Evolutionary conservation across 768 basidiomycete genomes (phyloP), one percentile per base, ranked within the genome.

Genomic region (Calocera cornea): DNA sequence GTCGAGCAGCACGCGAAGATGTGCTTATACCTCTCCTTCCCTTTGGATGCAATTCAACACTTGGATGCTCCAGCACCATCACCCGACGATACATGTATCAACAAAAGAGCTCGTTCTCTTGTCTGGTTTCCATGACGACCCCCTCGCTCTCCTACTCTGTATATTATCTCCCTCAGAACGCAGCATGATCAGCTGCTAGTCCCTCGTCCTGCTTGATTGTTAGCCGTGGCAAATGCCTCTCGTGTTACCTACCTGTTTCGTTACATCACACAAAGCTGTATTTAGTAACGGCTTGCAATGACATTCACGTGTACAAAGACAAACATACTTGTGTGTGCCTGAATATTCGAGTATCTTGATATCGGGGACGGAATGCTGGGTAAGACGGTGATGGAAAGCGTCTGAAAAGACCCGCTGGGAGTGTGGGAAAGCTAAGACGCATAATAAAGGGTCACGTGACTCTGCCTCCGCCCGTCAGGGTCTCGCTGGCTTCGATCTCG

Each of bases 81-180:
- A 60, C 54, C 54, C 54, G 54, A 60, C 54, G 27, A 60, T 60
- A 60, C 54, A 60, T 60, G 54, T 60, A 60, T 60, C 54, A 60
- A 60, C 54, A 60, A 60, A 60, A 60, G 11, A 60, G 31, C 11
- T 24, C 24, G 44, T 47, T 47, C 19, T 47, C 24, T 5, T 19
- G 54, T 33, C 16, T 16, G 54, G 14, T 33, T 16, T 19, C 54
- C 14, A 47, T 47, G 19, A 47, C 16, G 44, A 19, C 44, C 44
- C 10, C 40, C 40, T 19, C 19, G 19, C 19, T 24, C 44, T 7
- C 19, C 44, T 47, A 5, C 36, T 47, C 7, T 47, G 44, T 47
- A 47, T 24, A 19, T 3, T 47, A 47, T 47, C 44, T 19, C 44
- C 19, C 44, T 47, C 24, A 7, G 19, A 47, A 19, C 44, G 44